Evolutionary conservation across 2,329 filamentous ascomycete species (phyloP).

Genomic region (Myriosclerotinia curreyana): DNA sequence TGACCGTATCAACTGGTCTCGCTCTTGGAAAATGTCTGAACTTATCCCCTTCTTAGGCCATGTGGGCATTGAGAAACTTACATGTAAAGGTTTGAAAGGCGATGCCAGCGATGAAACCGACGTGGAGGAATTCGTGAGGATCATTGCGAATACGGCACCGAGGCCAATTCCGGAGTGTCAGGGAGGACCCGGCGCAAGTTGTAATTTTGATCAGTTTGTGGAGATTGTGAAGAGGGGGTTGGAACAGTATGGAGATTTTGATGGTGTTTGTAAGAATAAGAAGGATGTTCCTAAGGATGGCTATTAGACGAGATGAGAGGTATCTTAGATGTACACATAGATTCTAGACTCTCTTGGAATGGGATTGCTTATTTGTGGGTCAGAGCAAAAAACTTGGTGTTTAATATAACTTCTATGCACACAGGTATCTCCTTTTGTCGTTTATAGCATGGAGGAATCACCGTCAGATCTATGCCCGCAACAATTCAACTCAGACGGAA

Average conservation of each 20-base stretch:
- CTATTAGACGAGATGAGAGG: background rate
- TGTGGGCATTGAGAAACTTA: conserved; percentile 62
- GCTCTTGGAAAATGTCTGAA: conserved; percentile 61
- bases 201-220: conserved; percentile 45
- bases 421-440: no score
- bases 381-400: no score
- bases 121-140: conserved; percentile 51
- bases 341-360: background rate
- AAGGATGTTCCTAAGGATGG: conserved; percentile 20
- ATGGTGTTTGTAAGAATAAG: conserved; percentile 35
- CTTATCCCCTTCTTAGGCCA: conserved; percentile 65
- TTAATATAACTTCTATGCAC: no score
- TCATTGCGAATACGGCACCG: conserved; percentile 51
- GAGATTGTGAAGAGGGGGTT: conserved; percentile 45
- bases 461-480: no score
- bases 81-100: conserved; percentile 54
- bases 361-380: no score
- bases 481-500: no score
- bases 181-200: conserved; percentile 52
- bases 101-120: conserved; percentile 47
- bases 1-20: conserved; percentile 58
- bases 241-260: conserved; percentile 38
- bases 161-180: conserved; percentile 49
- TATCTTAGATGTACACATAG: background rate
- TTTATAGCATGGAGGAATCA: no score